Base-by-base conservation (phyloP, 768 basidiomycete genomes). In the Gyrodon lividus region DNA sequence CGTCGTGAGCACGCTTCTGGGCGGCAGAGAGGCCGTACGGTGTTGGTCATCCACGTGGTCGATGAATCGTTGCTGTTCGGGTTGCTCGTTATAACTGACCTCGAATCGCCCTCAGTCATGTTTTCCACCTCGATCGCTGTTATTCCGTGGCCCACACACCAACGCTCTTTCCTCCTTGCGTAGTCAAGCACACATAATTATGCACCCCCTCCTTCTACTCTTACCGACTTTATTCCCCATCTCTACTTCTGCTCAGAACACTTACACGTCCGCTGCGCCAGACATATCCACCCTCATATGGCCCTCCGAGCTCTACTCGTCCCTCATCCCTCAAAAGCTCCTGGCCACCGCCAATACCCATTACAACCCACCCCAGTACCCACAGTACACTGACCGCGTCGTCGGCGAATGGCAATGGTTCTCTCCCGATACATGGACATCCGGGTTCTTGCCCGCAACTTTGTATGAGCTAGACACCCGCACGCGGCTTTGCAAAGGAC, bases 381-480 rank as follows among this genome's bases (percentile, higher is more conserved):
- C 86, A 1, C 80, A 86, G 55, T 85, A 79, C 55, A 88, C 86
- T 4, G 59, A 57, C 42, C 74, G 77, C 50, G 65, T 60, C 17
- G 60, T 55, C 0, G 84, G 84, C 0, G 59, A 65, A 2, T 87
- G 84, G 85, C 64, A 70, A 6, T 76, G 71, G 55, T 81, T 83
- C 66, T 40, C 51, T 5, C 75, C 83, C 0, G 74, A 84, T 56
- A 78, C 77, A 3, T 87, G 86, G 84, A 84, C 84, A 0, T 78
- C 82, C 2, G 84, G 83, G 1, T 87, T 87, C 72, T 82, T 87
- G 64, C 83, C 84, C 1, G 74, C 74, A 9, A 78, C 78, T 3
- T 67, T 77, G 23, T 87, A 87, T 56, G 83, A 78, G 12, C 67
- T 87, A 46, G 75, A 84, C 60, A 73, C 75, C 37, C 74, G 86